These are phyloP conservation scores for Mucor sp. DNA, from an alignment of 371 early-diverging fungal genomes.

Conservation along the genomic window DNA sequence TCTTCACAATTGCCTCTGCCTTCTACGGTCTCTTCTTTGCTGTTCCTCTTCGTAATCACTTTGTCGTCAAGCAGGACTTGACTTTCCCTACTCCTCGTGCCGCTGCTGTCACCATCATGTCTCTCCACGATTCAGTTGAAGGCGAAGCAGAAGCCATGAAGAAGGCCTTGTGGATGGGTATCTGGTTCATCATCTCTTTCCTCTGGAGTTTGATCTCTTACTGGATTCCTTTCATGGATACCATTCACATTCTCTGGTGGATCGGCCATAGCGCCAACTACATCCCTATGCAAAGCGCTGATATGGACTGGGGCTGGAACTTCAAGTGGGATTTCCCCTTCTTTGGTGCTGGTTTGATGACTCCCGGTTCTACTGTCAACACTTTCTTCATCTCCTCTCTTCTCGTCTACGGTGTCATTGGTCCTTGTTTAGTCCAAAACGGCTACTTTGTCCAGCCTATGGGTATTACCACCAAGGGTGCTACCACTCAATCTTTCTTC, in stretches of 20 bases:
- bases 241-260: conserved; percentile 61
- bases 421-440: conserved; percentile 41
- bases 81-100: conserved; percentile 75
- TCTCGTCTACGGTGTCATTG: conserved; percentile 58
- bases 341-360: conserved; percentile 74
- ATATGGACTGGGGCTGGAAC: conserved; percentile 60
- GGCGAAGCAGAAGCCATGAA: conserved; percentile 47
- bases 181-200: conserved; percentile 51
- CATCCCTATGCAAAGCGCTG: conserved; percentile 53
- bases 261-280: conserved; percentile 54
- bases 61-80: conserved; percentile 70
- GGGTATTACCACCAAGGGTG: conserved; percentile 40
- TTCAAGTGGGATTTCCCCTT: conserved; percentile 63
- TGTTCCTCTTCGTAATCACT: conserved; percentile 72
- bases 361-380: conserved; percentile 56
- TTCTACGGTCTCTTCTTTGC: conserved; percentile 79
- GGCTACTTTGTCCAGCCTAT: conserved; percentile 37
- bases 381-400: conserved; percentile 62
- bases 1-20: conserved; percentile 64
- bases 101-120: conserved; percentile 68
- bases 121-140: conserved; percentile 57
- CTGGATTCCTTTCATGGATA: conserved; percentile 62
- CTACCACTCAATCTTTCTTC: conserved; percentile 57
- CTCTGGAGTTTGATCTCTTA: conserved; percentile 53
- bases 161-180: conserved; percentile 53